Percentiles rank a stretch among this genome's conserved stretches.
phyloP scores from a whole-genome alignment of 2,329 filamentous ascomycete genomes.

The Xylaria sp. region DNA sequence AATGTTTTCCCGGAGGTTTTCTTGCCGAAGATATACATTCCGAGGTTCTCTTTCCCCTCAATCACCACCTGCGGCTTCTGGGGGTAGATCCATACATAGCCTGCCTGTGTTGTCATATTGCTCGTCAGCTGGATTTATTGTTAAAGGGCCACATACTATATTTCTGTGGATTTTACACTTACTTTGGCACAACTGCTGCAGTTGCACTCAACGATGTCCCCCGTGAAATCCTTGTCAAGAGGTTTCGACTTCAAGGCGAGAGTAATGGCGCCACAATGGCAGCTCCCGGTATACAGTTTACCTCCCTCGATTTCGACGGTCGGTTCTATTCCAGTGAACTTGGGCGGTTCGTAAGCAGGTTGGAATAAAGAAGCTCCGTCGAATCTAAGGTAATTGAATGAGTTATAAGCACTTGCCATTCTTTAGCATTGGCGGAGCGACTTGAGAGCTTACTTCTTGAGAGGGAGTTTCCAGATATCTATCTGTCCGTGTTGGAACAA shows the following conservation, averaged over 20 bases:
- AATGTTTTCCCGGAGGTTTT: background rate
- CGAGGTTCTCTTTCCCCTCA: background rate
- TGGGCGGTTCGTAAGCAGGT: constrained; percentile 7
- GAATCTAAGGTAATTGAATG: background rate
- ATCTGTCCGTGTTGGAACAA: constrained; percentile 10
- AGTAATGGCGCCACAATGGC: constrained; percentile 8
- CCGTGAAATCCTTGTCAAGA: background rate
- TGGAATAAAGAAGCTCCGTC: constrained; percentile 1
- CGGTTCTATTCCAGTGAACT: background rate
- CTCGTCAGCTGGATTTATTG: background rate
- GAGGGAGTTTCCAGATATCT: constrained; percentile 6
- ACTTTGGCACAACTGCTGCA: constrained; percentile 3
- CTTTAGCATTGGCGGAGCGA: background rate
- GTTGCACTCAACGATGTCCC: background rate
- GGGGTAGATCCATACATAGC: constrained; percentile 7
- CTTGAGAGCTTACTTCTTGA: background rate
- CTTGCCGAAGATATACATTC: background rate
- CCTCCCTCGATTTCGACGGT: background rate
- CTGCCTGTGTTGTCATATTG: background rate
- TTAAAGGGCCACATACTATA: background rate
- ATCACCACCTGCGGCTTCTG: background rate
- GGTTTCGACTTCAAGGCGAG: constrained; percentile 5
- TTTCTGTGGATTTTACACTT: background rate
- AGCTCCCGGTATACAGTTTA: constrained; percentile 11
- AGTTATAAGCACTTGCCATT: no score